phyloP scores from a whole-genome alignment of 352 stramenopile genomes.

The Globisporangium paroecandrum region DNA sequence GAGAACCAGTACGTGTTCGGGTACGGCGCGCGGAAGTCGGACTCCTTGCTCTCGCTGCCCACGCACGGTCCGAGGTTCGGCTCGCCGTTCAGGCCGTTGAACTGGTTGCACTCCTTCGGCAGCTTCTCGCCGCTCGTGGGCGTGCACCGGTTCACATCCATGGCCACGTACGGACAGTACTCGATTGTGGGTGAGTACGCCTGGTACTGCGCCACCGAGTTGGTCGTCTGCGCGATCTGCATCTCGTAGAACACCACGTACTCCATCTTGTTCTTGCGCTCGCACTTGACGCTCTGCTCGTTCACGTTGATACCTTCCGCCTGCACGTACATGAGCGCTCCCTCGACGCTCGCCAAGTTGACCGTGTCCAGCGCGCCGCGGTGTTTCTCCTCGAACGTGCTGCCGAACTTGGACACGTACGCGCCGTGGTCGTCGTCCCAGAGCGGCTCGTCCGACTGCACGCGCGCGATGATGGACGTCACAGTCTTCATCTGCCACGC shows the following conservation, averaged over 20 bases:
- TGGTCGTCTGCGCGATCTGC: conserved; percentile 22
- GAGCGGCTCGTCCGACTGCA: conserved; percentile 28
- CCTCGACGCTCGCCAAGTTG: conserved; percentile 75
- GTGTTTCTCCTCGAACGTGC: conserved; percentile 27
- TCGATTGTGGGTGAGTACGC: conserved; percentile 4
- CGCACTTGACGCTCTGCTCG: conserved; percentile 22
- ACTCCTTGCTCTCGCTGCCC: conserved; percentile 10
- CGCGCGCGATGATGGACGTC: conserved; percentile 27
- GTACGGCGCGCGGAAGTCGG: conserved; percentile 29
- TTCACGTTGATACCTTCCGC: conserved; percentile 56
- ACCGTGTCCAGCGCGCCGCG: conserved; percentile 50
- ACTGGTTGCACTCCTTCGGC: conserved; percentile 24
- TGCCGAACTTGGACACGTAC: conserved; percentile 25
- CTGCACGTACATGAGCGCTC: conserved; percentile 78
- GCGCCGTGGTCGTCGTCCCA: conserved; percentile 24
- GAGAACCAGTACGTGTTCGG: conserved; percentile 35
- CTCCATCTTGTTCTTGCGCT: conserved; percentile 32
- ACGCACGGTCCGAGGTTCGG: conserved; percentile 23
- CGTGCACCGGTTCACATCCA: conserved; percentile 18
- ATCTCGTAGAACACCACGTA: conserved; percentile 38
- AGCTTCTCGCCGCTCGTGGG: conserved; percentile 17
- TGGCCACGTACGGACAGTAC: conserved; percentile 17
- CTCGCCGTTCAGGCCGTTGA: conserved; percentile 19
- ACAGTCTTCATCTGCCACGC: conserved; percentile 22
- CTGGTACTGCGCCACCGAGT: conserved; percentile 23